phyloP scores from a whole-genome alignment of 2,329 filamentous ascomycete species.

The Chrysoporthe austroafricana region DNA sequence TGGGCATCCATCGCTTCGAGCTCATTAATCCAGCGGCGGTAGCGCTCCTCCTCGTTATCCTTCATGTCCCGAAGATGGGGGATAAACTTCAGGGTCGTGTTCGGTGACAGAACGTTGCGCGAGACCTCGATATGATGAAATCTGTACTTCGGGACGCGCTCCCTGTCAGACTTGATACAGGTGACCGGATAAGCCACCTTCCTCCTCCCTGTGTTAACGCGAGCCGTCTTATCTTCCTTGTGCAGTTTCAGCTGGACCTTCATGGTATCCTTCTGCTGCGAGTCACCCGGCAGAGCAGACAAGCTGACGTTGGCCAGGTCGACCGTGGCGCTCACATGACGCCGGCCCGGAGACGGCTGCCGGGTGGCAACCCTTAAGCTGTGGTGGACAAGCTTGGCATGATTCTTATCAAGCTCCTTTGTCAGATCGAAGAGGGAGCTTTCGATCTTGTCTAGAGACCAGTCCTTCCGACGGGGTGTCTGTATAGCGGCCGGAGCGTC shows the following conservation, averaged over 20 bases:
- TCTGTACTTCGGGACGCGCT: constrained; percentile 60
- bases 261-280: constrained; percentile 40
- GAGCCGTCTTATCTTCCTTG: constrained; percentile 42
- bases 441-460: constrained; percentile 50
- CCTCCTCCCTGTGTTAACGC: constrained; percentile 49
- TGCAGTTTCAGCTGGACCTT: constrained; percentile 59
- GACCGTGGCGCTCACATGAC: constrained; percentile 48
- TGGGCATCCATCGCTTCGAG: constrained; percentile 61
- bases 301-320: constrained; percentile 51
- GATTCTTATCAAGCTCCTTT: constrained; percentile 49
- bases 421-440: constrained; percentile 44
- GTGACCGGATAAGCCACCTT: constrained; percentile 46
- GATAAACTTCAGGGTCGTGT: constrained; percentile 64
- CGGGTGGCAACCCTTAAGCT: constrained; percentile 49
- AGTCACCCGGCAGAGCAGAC: constrained; percentile 20
- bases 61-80: constrained; percentile 62
- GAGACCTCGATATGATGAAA: constrained; percentile 64
- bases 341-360: constrained; percentile 41
- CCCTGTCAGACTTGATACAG: constrained; percentile 54
- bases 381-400: constrained; percentile 50
- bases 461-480: constrained; percentile 43
- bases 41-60: constrained; percentile 58
- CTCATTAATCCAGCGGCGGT: constrained; percentile 60
- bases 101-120: constrained; percentile 63
- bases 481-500: constrained; percentile 37